These are phyloP conservation scores for Amaranthus palmeri DNA, from an alignment of 148 eudicot genomes.

Conservation along the genomic window DNA sequence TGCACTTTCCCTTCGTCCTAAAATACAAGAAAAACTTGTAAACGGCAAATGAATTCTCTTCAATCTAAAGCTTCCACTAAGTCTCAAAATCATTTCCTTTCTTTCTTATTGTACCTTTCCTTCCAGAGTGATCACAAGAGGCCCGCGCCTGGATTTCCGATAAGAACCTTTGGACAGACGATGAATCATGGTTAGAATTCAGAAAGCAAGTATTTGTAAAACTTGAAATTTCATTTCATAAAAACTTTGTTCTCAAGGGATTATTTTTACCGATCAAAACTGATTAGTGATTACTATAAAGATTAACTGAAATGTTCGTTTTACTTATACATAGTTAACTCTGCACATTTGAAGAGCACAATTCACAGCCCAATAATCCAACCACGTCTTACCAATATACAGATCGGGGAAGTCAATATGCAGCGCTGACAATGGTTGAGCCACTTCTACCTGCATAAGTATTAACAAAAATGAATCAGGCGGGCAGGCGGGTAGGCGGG, in stretches of 20 bases:
- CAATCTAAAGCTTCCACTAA: background rate
- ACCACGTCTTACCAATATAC: conserved; percentile 51
- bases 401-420: conserved; percentile 68
- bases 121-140: conserved; percentile 60
- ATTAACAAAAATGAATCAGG: background rate
- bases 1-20: conserved; percentile 63
- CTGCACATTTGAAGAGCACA: no score
- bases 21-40: conserved; percentile 8
- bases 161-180: conserved; percentile 54
- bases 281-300: no score
- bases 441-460: conserved; percentile 62
- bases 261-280: no score
- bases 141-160: conserved; percentile 67
- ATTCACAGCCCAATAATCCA: background rate
- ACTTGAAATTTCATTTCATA: no score
- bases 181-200: background rate
- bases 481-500: background rate
- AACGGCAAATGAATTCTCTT: background rate
- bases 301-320: no score
- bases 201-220: no score
- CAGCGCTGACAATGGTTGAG: conserved; percentile 71
- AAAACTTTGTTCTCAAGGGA: no score
- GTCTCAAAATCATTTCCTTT: background rate
- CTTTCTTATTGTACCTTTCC: conserved; percentile 55
- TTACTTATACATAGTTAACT: no score